Conservation (phyloP, 1,139 yeast species). For the Ogataea hybrid region DNA sequence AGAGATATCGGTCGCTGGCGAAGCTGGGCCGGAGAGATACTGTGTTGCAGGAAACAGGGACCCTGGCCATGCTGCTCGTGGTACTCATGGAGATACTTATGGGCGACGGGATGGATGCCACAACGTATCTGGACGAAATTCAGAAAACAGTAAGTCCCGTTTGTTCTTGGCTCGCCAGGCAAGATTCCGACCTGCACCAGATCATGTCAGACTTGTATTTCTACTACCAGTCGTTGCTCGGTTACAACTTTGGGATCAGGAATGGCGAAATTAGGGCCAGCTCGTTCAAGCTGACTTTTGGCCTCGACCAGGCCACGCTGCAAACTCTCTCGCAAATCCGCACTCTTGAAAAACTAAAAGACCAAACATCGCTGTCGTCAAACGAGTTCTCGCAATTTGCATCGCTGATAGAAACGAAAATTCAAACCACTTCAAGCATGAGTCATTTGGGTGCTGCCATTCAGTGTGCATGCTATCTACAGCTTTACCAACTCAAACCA, state of each 20-base stretch:
- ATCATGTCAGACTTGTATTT: slow-evolving; percentile 12
- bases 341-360: slow-evolving; percentile 3
- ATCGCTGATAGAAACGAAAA: no score
- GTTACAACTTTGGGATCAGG: background rate
- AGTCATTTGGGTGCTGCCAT: no score
- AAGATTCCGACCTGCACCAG: slow-evolving; percentile 3
- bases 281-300: slow-evolving; percentile 1
- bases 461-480: no score
- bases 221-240: slow-evolving; percentile 9
- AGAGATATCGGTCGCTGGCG: no score
- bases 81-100: slow-evolving; percentile 15
- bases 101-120: slow-evolving; percentile 16
- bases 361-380: slow-evolving; percentile 2
- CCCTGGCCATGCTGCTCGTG: slow-evolving; percentile 7
- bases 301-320: background rate
- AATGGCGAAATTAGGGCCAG: background rate
- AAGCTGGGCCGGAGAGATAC: no score
- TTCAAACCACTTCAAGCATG: no score
- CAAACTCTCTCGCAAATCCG: slow-evolving; percentile 4
- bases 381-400: slow-evolving; percentile 15
- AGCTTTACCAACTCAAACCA: no score
- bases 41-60: background rate
- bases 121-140: slow-evolving; percentile 10
- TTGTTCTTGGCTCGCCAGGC: slow-evolving; percentile 1
- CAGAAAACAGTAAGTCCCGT: slow-evolving; percentile 7